Evolutionary conservation across 805 yeast genomes (phyloP), one percentile per base, ranked within the genome.

Genomic region (Trichomonascus vanleenenianus): DNA sequence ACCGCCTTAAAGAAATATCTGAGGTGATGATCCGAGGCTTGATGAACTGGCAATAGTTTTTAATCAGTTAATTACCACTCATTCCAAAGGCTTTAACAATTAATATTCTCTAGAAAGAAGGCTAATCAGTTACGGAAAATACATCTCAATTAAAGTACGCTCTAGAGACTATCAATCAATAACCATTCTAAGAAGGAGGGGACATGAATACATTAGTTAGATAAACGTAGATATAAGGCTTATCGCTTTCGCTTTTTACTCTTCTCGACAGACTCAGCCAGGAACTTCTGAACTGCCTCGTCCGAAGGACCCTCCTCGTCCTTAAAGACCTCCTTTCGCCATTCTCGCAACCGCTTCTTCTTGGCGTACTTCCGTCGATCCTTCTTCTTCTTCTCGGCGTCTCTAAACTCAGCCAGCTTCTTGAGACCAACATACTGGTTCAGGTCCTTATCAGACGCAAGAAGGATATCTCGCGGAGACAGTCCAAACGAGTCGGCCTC

Each of bases 401-500:
- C 78, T 62, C 96, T 79, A 63, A 85, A 93, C 25, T 97, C 91
- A 0, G 97, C 97, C 54, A 93, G 79, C 64, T 89, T 89, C 70
- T 91, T 91, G 56, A 93, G 68, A 18, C 96, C 93, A 47, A 88
- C 81, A 57, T 73, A 88, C 46, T 81, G 83, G 64, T 93, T 93
- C 63, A 93, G 72, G 41, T 83, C 84, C 50, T 75, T 73, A 62
- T 93, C 98, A 58, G 85, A 91, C 11, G 98, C 98, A 48, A 86
- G 67, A 44, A 93, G 70, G 40, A 93, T 93, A 56, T 93, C 98
- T 51, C 93, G 74, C 0, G 93, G 75, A 0, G 85, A 73, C 41
- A 93, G 72, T 10, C 97, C 97, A 66, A 77, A 93, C 8, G 88
- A 69, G 58, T 93, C 97, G 7, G 98, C 97, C 1, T 96, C 88